Evolutionary conservation across 495 filamentous ascomycete genomes (phyloP), one percentile per base, ranked within the genome.

Genomic region (Trichoderma asperelloides): DNA sequence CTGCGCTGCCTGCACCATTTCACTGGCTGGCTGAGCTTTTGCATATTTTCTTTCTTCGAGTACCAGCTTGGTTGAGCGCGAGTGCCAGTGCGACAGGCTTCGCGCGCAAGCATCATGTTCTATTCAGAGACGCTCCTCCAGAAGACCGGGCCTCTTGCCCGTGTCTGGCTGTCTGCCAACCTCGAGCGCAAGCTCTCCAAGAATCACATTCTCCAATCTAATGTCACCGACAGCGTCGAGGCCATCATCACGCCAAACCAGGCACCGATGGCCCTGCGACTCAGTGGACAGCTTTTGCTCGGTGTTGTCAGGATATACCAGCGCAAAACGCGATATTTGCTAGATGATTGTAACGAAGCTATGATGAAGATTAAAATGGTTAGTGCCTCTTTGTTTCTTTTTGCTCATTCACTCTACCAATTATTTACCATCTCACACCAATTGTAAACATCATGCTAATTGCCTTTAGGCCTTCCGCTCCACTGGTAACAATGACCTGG

Each of bases 311-410:
- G 95, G 70, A 98, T 98, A 65, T 98, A 98, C 77, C 96, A 92
- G 74, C 85, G 96, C 68, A 98, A 98, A 78, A 92, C 95, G 72
- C 89, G 93, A 69, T 98, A 98, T 75, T 81, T 98, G 16, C 80
- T 97, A 47, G 95, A 98, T 74, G 95, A 98, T 75, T 98, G 95
- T 80, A 96, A 94, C 73, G 95, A 98, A 78, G 93, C 95, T 30
- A 80, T 98, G 66, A 87, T 95, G 82, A 97, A 97, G 78, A 96
- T 98, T 72, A 97, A 97, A 75, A 95, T 97, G 94, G 94, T 97
- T 83, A 30, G 84, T 67, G 67, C 39, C 51, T 30, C 25, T 43
- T 21, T 9, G n/a, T 33, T 23, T 13, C 30, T 4, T 37, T 37
- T 37, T 37, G 33, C 33, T 37, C 33, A 4, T 37, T 37, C 9